A percentile compares a stretch with the other conserved stretches of the same genome.
Evolutionary conservation across 371 early-diverging fungal genomes (phyloP).

Genomic region (Actinomortierella wolfii): DNA sequence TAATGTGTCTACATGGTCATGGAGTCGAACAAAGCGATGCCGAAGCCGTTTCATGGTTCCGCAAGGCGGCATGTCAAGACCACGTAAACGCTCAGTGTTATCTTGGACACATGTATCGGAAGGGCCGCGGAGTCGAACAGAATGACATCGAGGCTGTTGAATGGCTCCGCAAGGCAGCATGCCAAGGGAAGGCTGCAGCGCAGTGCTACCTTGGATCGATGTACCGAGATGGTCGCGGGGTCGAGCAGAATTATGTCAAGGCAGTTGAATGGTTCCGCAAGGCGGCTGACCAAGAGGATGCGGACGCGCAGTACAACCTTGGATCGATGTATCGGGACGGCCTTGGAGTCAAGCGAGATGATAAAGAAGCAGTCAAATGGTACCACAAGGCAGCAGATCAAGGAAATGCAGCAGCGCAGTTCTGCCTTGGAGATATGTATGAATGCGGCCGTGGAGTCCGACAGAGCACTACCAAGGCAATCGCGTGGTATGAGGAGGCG

Average conservation of each 20-base stretch:
- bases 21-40: constrained; percentile 65
- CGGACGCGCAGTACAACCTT: constrained; percentile 66
- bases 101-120: constrained; percentile 85
- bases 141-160: constrained; percentile 67
- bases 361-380: constrained; percentile 70
- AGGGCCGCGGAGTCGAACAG: constrained; percentile 67
- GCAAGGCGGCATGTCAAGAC: constrained; percentile 74
- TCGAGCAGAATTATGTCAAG: constrained; percentile 56
- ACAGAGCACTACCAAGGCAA: constrained; percentile 64
- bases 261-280: constrained; percentile 82
- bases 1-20: constrained; percentile 79
- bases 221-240: constrained; percentile 78
- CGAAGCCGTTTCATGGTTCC: constrained; percentile 76
- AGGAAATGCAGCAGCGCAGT: constrained; percentile 75
- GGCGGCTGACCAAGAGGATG: constrained; percentile 77
- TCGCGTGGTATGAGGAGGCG: constrained; percentile 70
- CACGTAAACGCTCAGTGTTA: constrained; percentile 88
- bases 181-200: constrained; percentile 79
- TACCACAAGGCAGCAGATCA: constrained; percentile 67
- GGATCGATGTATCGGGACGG: constrained; percentile 85
- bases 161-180: constrained; percentile 75
- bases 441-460: constrained; percentile 82
- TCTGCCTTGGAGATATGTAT: constrained; percentile 84
- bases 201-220: constrained; percentile 81
- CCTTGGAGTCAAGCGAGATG: constrained; percentile 73